phyloP scores from a whole-genome alignment of 768 basidiomycete genomes.

The Boletus insuetus region DNA sequence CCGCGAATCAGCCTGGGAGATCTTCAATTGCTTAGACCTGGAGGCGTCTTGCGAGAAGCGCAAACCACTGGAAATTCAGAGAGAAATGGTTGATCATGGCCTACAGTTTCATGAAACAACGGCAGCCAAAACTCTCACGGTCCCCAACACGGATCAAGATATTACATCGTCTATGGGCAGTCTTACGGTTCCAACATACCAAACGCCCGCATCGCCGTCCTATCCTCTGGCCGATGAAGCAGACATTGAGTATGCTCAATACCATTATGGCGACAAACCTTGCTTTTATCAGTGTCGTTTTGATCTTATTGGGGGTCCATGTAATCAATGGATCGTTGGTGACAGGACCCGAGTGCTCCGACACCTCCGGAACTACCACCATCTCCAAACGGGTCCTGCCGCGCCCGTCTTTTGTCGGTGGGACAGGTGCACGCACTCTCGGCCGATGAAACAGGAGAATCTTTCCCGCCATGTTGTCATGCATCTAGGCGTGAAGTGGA shows the following conservation, averaged over 20 bases:
- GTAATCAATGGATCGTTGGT: conserved; percentile 26
- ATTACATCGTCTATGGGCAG: neutral
- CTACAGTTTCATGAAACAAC: conserved; percentile 9
- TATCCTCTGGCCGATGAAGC: conserved; percentile 9
- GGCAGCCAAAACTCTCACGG: conserved; percentile 15
- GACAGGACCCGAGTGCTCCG: conserved; percentile 24
- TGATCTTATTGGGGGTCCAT: conserved; percentile 21
- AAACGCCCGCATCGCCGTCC: neutral
- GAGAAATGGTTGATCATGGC: conserved; percentile 16
- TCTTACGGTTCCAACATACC: neutral
- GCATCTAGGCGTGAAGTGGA: conserved; percentile 31
- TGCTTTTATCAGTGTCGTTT: conserved; percentile 28
- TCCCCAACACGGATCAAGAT: neutral
- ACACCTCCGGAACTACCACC: conserved; percentile 29
- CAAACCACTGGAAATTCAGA: conserved; percentile 12
- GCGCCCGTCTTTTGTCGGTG: conserved; percentile 20
- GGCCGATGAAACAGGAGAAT: conserved; percentile 32
- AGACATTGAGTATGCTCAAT: conserved; percentile 23
- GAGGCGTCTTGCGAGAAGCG: neutral
- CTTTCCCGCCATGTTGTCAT: conserved; percentile 30
- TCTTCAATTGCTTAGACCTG: conserved; percentile 1
- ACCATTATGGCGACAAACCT: conserved; percentile 16
- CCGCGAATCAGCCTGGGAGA: neutral
- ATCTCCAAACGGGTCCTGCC: conserved; percentile 14
- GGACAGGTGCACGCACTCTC: conserved; percentile 22